phyloP scores from a whole-genome alignment of 2,329 filamentous ascomycete genomes.

The Westerdykella aurantiaca region DNA sequence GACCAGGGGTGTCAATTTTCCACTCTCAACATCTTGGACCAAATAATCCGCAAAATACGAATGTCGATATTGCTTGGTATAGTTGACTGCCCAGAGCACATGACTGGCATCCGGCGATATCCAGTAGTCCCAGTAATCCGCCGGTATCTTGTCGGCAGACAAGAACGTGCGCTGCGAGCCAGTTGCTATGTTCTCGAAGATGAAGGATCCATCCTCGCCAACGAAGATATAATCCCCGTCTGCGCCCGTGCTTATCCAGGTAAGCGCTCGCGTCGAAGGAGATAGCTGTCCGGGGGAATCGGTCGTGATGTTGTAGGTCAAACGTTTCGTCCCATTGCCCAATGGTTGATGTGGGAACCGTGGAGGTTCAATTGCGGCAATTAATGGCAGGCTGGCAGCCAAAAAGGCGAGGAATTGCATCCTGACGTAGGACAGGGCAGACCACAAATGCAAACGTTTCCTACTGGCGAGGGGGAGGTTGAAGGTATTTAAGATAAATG shows the following conservation, averaged over 20 bases:
- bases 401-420: constrained; percentile 29
- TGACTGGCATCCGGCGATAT: constrained; percentile 56
- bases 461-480: background rate
- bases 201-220: constrained; percentile 47
- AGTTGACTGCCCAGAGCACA: constrained; percentile 59
- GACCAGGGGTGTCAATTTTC: constrained; percentile 51
- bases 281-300: constrained; percentile 35
- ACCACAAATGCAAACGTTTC: background rate
- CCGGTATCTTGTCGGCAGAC: constrained; percentile 52
- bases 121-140: constrained; percentile 53
- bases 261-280: constrained; percentile 45
- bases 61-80: constrained; percentile 63
- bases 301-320: constrained; percentile 58
- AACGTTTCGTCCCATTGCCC: constrained; percentile 51
- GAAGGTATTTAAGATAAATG: background rate
- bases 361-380: constrained; percentile 44
- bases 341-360: constrained; percentile 51
- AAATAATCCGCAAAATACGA: constrained; percentile 64
- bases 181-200: constrained; percentile 58
- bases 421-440: constrained; percentile 1
- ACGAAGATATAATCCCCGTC: constrained; percentile 59
- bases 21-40: constrained; percentile 56
- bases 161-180: constrained; percentile 54
- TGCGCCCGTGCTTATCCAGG: constrained; percentile 54
- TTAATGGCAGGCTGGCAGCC: constrained; percentile 20